These are phyloP conservation scores for Xylariaceae sp. DNA, from an alignment of 2,329 filamentous ascomycete species.

Conservation along the genomic window DNA sequence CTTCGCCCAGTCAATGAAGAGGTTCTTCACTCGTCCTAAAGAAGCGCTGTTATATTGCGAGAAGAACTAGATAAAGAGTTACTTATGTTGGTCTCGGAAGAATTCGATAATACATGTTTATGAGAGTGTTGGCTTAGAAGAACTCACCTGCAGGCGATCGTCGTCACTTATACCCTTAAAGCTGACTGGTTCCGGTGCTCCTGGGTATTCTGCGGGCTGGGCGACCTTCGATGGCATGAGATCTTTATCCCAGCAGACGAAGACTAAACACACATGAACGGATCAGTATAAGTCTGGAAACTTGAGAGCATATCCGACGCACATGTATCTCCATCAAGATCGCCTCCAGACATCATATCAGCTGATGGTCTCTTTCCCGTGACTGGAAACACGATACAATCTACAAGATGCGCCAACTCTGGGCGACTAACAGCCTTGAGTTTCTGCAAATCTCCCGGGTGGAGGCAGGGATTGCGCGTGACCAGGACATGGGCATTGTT, in stretches of 20 bases:
- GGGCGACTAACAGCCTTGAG: slow-evolving; percentile 3
- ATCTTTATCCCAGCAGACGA: slow-evolving; percentile 11
- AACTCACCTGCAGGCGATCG: slow-evolving; percentile 7
- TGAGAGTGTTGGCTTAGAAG: too few relatives aligned
- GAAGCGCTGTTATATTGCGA: slow-evolving; percentile 3
- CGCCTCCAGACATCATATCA: slow-evolving; percentile 13
- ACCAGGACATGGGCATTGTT: slow-evolving; percentile 7
- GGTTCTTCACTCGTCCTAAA: slow-evolving; percentile 9
- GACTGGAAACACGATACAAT: slow-evolving; percentile 11
- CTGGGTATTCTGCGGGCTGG: slow-evolving; percentile 8
- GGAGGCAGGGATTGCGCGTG: slow-evolving; percentile 11
- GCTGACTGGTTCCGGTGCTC: slow-evolving; percentile 1
- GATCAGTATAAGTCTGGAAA: background rate
- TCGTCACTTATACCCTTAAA: slow-evolving; percentile 9
- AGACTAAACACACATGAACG: background rate
- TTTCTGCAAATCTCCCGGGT: slow-evolving; percentile 12
- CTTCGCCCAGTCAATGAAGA: slow-evolving; percentile 9
- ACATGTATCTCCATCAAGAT: slow-evolving; percentile 12
- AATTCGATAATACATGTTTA: background rate
- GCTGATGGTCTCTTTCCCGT: slow-evolving; percentile 8
- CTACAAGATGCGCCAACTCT: slow-evolving; percentile 8
- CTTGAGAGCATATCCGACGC: background rate
- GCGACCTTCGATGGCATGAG: slow-evolving; percentile 11
- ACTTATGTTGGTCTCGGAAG: too few relatives aligned
- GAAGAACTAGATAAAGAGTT: background rate